Conservation (phyloP, 805 yeast species). For the Sugiyamaella boreocaroliniensis region DNA sequence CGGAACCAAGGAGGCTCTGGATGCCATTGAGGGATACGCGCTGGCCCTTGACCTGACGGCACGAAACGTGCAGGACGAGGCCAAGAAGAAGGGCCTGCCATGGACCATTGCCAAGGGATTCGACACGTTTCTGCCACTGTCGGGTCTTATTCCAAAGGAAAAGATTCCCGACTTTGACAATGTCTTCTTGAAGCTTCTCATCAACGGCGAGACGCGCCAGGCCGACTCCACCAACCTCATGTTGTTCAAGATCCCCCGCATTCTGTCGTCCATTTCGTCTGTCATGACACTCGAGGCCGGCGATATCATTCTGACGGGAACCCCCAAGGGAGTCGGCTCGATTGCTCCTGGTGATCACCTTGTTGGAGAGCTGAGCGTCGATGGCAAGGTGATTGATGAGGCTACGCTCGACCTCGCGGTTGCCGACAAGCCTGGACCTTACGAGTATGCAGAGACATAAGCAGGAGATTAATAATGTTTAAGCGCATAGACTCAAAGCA, state of each 20-base stretch:
- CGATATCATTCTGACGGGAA: constrained; percentile 88
- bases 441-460: constrained; percentile 42
- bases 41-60: constrained; percentile 93
- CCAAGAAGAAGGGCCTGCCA: constrained; percentile 88
- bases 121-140: constrained; percentile 91
- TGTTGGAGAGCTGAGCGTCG: constrained; percentile 52
- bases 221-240: constrained; percentile 68
- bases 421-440: constrained; percentile 53
- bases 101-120: constrained; percentile 97
- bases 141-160: constrained; percentile 59
- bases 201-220: constrained; percentile 69
- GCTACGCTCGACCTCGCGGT: constrained; percentile 45
- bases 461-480: background rate
- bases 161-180: constrained; percentile 68
- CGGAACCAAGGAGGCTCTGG: constrained; percentile 59
- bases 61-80: constrained; percentile 90
- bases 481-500: background rate
- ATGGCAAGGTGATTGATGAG: constrained; percentile 50
- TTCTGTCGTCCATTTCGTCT: constrained; percentile 73
- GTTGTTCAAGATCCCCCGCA: constrained; percentile 81
- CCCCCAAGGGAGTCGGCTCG: constrained; percentile 96
- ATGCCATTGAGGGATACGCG: constrained; percentile 79
- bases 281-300: constrained; percentile 89
- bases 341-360: constrained; percentile 73
- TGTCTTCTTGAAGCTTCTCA: constrained; percentile 52